Conservation (phyloP, 768 basidiomycete species). For the Boletus insuetus region DNA sequence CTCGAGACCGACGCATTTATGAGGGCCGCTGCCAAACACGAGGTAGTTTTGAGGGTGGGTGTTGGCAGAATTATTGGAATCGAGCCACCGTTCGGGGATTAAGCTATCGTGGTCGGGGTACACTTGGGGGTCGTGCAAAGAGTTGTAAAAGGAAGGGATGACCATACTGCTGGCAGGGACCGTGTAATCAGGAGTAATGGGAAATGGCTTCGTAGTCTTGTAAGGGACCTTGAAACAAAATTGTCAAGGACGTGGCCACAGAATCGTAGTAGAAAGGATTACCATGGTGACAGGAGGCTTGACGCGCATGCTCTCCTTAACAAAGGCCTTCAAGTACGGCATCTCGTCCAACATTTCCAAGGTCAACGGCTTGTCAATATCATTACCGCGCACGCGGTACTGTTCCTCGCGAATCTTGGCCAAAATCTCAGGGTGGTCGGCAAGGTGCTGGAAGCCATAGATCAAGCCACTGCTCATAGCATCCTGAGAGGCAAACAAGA, state of each 20-base stretch:
- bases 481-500: slow-evolving; percentile 95
- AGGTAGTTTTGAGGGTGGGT: slow-evolving; percentile 92
- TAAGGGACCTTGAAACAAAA: slow-evolving; percentile 77
- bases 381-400: slow-evolving; percentile 73
- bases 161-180: slow-evolving; percentile 91
- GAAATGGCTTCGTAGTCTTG: slow-evolving; percentile 84
- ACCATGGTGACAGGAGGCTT: slow-evolving; percentile 98
- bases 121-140: slow-evolving; percentile 83
- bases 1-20: slow-evolving; percentile 89
- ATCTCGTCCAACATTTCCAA: slow-evolving; percentile 90
- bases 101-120: slow-evolving; percentile 86
- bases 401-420: slow-evolving; percentile 92
- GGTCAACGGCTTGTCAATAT: slow-evolving; percentile 73
- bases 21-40: slow-evolving; percentile 92
- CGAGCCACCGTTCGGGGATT: slow-evolving; percentile 90
- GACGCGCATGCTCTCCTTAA: slow-evolving; percentile 89
- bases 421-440: slow-evolving; percentile 86
- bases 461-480: slow-evolving; percentile 98
- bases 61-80: slow-evolving; percentile 73
- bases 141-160: slow-evolving; percentile 91
- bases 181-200: slow-evolving; percentile 87
- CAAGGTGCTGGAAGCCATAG: slow-evolving; percentile 94
- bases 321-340: slow-evolving; percentile 88
- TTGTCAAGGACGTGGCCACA: slow-evolving; percentile 3
- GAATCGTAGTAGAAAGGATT: slow-evolving; percentile 1